Percentiles rank a stretch among this genome's conserved stretches.
Evolutionary conservation across 129 eudicot species (phyloP).

Genomic region (Mikania micrantha): DNA sequence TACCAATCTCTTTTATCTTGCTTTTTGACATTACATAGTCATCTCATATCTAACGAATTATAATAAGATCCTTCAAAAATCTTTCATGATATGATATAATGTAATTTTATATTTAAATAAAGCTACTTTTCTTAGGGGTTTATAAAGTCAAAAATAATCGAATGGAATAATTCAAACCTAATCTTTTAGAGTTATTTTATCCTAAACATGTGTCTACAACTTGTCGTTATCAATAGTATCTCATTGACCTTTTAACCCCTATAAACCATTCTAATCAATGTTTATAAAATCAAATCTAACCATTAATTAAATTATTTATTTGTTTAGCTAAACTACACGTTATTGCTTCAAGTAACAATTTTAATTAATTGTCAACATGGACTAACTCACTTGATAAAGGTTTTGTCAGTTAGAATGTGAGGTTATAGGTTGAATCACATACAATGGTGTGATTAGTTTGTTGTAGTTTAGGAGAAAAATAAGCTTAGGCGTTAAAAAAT

Average conservation of each 20-base stretch:
- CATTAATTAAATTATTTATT: too few species aligned
- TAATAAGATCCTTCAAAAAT: neutral
- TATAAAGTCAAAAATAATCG: conserved; percentile 18
- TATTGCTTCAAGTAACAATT: too few species aligned
- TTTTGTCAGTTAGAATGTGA: too few species aligned
- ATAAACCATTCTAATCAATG: neutral
- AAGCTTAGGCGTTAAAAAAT: too few species aligned
- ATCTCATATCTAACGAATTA: neutral
- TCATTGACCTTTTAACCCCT: too few species aligned
- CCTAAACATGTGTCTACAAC: conserved; percentile 20
- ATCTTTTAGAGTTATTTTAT: conserved; percentile 15
- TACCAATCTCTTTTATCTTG: neutral
- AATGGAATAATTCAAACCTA: conserved; percentile 26
- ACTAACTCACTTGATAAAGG: too few species aligned
- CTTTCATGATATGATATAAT: neutral
- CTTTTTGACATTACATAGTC: neutral
- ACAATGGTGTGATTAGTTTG: too few species aligned
- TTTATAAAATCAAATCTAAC: too few species aligned
- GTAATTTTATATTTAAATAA: neutral
- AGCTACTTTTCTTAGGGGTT: conserved; percentile 8
- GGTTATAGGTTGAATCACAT: too few species aligned
- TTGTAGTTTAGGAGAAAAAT: too few species aligned
- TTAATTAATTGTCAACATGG: too few species aligned
- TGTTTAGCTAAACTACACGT: too few species aligned
- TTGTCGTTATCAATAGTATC: conserved; percentile 17